Conservation (phyloP, 2,329 filamentous ascomycete species). For the Chrysosporium keratinophilum region DNA sequence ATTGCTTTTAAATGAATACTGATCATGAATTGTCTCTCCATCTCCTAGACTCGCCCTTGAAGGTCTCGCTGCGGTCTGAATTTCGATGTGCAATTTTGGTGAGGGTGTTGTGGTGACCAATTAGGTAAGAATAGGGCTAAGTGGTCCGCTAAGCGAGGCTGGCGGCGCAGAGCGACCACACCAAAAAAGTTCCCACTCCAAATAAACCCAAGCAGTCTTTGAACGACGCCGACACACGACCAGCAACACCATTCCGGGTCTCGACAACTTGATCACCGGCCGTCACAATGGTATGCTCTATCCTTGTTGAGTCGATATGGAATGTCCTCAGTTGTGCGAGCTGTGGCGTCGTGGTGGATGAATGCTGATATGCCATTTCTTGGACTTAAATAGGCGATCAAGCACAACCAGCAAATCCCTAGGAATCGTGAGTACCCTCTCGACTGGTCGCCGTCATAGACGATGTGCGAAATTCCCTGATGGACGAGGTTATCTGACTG, state of each 20-base stretch:
- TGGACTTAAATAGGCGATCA: constrained; percentile 67
- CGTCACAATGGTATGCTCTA: constrained; percentile 41
- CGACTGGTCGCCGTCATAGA: neutral
- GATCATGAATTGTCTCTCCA: neutral
- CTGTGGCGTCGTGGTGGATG: neutral
- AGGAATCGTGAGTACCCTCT: constrained; percentile 66
- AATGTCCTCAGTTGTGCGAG: neutral
- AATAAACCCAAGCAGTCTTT: constrained; percentile 26
- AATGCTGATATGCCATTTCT: constrained; percentile 18
- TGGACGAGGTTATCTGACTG: constrained; percentile 19
- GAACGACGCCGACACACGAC: constrained; percentile 35
- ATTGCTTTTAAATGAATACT: neutral
- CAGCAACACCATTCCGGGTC: constrained; percentile 37
- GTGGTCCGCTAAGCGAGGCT: constrained; percentile 37
- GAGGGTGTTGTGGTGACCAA: constrained; percentile 12
- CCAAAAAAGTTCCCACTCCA: constrained; percentile 33
- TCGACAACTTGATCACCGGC: constrained; percentile 42
- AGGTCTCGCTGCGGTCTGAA: neutral
- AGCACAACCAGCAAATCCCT: constrained; percentile 98
- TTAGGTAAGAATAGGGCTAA: constrained; percentile 18
- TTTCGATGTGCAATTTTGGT: neutral
- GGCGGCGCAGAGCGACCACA: constrained; percentile 31
- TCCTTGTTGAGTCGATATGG: neutral
- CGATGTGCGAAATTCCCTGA: neutral
- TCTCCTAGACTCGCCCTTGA: too few species aligned